Evolutionary conservation across 345 rosid species (phyloP).

Genomic region (Ceriops zippeliana): DNA sequence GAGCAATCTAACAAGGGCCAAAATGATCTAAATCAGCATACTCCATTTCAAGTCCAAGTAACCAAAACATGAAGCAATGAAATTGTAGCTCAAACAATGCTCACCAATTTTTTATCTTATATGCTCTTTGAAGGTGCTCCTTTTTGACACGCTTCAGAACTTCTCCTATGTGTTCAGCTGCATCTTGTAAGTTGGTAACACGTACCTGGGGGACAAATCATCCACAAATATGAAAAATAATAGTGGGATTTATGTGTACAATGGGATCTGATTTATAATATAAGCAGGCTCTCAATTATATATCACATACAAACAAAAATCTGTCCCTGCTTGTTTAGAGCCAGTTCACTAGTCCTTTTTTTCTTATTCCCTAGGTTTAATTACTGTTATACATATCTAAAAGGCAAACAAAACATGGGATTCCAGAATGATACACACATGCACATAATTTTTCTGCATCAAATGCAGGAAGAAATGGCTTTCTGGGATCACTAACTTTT

Average conservation of each 20-base stretch:
- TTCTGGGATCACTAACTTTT: neutral
- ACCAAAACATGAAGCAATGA: neutral
- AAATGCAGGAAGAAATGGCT: neutral
- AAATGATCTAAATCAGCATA: neutral
- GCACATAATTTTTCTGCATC: neutral
- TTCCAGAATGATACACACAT: too few species aligned
- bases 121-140: constrained; percentile 82
- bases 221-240: neutral
- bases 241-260: neutral
- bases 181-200: constrained; percentile 79
- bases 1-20: neutral
- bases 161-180: constrained; percentile 88
- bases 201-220: constrained; percentile 48
- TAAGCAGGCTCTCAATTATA: too few species aligned
- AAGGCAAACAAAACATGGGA: too few species aligned
- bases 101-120: constrained; percentile 80
- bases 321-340: neutral
- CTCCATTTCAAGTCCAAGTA: neutral
- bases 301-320: neutral
- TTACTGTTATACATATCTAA: too few species aligned
- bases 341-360: too few species aligned
- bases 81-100: neutral
- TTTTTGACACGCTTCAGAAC: constrained; percentile 86
- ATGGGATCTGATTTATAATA: neutral
- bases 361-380: too few species aligned